Evolutionary conservation across 1,284 basidiomycete genomes (phyloP).

Genomic region (Polyporus tsugae): DNA sequence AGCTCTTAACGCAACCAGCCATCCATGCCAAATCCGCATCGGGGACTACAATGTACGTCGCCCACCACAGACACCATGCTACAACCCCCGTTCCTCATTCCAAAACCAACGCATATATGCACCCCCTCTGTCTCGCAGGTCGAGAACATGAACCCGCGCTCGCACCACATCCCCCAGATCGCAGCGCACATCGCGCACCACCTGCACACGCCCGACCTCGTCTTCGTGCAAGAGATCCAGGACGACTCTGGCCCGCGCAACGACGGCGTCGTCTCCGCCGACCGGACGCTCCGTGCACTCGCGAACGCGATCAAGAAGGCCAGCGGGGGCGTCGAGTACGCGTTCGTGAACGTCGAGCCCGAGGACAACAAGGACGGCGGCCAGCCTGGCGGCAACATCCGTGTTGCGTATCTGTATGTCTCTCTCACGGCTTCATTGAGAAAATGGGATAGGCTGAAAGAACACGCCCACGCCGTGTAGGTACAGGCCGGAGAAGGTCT

Average conservation of each 20-base stretch:
- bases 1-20: slow-evolving; percentile 45
- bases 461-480: slow-evolving; percentile 6
- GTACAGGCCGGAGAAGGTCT: slow-evolving; percentile 41
- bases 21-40: slow-evolving; percentile 59
- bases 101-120: slow-evolving; percentile 1
- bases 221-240: slow-evolving; percentile 75
- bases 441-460: not conserved
- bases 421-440: slow-evolving; percentile 8
- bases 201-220: slow-evolving; percentile 64
- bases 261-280: slow-evolving; percentile 63
- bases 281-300: slow-evolving; percentile 60
- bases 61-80: not conserved
- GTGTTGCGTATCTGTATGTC: slow-evolving; percentile 60
- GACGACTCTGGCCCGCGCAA: slow-evolving; percentile 66
- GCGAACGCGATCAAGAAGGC: slow-evolving; percentile 57
- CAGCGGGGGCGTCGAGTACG: slow-evolving; percentile 53
- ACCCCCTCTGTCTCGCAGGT: slow-evolving; percentile 46
- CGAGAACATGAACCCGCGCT: slow-evolving; percentile 65
- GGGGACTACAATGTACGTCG: slow-evolving; percentile 66
- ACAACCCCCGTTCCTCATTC: slow-evolving; percentile 6
- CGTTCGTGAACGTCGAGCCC: slow-evolving; percentile 60
- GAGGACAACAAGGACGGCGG: slow-evolving; percentile 68
- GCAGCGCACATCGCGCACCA: slow-evolving; percentile 63
- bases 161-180: slow-evolving; percentile 55
- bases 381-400: slow-evolving; percentile 70